phyloP scores from a whole-genome alignment of 345 rosid genomes.

The Populus tremula region DNA sequence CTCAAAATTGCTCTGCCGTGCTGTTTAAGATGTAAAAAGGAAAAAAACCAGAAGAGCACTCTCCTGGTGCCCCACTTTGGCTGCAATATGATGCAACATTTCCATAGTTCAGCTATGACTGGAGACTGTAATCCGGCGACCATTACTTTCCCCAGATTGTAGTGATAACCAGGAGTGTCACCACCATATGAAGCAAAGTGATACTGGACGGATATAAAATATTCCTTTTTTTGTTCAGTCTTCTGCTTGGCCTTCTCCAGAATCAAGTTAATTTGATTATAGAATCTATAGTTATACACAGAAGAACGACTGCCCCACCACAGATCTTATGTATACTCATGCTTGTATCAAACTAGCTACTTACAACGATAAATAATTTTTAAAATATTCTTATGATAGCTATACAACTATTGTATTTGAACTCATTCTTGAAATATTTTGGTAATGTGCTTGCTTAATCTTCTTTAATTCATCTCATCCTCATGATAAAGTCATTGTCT shows the following conservation, averaged over 20 bases:
- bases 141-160: not conserved
- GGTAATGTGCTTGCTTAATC: too few species aligned
- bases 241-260: too few species aligned
- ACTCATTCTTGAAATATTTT: too few species aligned
- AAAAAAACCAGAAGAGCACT: not conserved
- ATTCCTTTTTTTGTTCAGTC: not conserved
- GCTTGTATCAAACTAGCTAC: not conserved
- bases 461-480: too few species aligned
- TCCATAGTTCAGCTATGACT: not conserved
- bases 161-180: not conserved
- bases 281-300: too few species aligned
- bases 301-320: not conserved
- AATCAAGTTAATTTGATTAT: not conserved
- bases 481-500: too few species aligned
- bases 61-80: not conserved
- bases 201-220: not conserved
- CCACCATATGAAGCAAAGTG: not conserved
- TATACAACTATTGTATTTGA: too few species aligned
- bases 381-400: too few species aligned
- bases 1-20: not conserved
- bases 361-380: not conserved
- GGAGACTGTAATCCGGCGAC: not conserved
- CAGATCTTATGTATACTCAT: not conserved
- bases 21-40: constrained; percentile 8
- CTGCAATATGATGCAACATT: not conserved